These are phyloP conservation scores for Chiua sp. DNA, from an alignment of 1,284 basidiomycete genomes.

Conservation along the genomic window DNA sequence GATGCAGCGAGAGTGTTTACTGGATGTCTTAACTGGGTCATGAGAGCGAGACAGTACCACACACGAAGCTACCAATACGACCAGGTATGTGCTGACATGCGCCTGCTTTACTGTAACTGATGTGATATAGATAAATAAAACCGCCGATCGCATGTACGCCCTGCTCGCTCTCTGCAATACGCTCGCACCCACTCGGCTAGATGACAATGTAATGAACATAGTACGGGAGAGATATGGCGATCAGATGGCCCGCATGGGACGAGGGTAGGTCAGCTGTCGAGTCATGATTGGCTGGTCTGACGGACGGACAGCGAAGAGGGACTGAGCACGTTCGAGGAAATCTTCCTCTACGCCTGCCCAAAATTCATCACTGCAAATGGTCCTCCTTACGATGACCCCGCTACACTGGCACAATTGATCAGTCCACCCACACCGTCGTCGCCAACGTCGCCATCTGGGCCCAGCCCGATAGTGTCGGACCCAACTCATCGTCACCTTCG, in stretches of 20 bases:
- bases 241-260: conserved; percentile 85
- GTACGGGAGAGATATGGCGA: conserved; percentile 95
- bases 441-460: conserved; percentile 25
- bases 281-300: background rate
- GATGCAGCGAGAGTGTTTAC: conserved; percentile 96
- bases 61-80: conserved; percentile 97
- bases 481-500: conserved; percentile 84
- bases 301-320: conserved; percentile 63
- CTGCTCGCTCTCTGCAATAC: conserved; percentile 94
- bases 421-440: conserved; percentile 44
- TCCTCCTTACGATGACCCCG: conserved; percentile 88
- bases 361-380: conserved; percentile 97
- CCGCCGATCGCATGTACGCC: conserved; percentile 97
- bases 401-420: conserved; percentile 62
- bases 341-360: conserved; percentile 94
- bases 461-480: conserved; percentile 51
- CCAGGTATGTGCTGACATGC: conserved; percentile 58
- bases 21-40: conserved; percentile 92
- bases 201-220: conserved; percentile 94
- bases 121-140: conserved; percentile 85
- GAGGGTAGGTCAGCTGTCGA: conserved; percentile 58
- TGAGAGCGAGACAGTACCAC: conserved; percentile 94
- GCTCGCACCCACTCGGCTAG: conserved; percentile 87
- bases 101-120: background rate
- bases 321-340: conserved; percentile 88